Percentiles rank a stretch among this genome's conserved stretches.
Conservation (phyloP, 2,329 filamentous ascomycete species). For the Claviceps sp. region DNA sequence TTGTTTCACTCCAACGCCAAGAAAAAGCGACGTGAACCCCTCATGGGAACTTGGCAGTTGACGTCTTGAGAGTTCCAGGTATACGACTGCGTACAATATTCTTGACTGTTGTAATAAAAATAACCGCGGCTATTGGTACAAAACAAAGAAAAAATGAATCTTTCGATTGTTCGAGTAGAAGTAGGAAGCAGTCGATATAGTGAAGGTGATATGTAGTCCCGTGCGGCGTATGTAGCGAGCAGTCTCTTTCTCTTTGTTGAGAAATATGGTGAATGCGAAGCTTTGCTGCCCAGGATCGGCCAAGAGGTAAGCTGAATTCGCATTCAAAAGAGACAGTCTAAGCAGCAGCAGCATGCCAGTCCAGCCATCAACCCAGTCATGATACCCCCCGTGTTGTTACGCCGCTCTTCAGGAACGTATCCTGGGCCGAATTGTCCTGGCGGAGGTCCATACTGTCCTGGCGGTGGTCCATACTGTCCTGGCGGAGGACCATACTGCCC, state of each 20-base stretch:
- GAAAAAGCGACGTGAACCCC: background rate
- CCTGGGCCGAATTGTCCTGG: constrained; percentile 16
- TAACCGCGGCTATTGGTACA: background rate
- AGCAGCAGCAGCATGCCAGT: constrained; percentile 45
- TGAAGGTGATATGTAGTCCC: background rate
- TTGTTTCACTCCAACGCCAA: background rate
- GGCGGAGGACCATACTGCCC: constrained; percentile 18
- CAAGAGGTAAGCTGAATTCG: background rate
- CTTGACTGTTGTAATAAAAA: background rate
- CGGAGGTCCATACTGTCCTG: constrained; percentile 19
- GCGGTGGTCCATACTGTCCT: constrained; percentile 13
- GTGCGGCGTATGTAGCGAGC: background rate
- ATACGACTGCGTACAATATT: background rate
- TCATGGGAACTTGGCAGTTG: background rate
- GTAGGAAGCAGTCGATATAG: background rate
- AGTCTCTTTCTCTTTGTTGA: background rate
- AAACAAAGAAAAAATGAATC: background rate
- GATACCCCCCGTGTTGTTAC: constrained; percentile 21
- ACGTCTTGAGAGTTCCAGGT: background rate
- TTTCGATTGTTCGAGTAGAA: background rate
- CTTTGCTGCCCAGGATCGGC: background rate
- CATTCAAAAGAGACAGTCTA: constrained; percentile 40
- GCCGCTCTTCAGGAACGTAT: constrained; percentile 22
- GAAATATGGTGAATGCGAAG: background rate
- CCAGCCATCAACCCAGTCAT: constrained; percentile 35